Percentiles rank a stretch among this genome's conserved stretches.
Conservation (phyloP, 2,329 filamentous ascomycete genomes). For the Paraphoma chrysanthemicola region DNA sequence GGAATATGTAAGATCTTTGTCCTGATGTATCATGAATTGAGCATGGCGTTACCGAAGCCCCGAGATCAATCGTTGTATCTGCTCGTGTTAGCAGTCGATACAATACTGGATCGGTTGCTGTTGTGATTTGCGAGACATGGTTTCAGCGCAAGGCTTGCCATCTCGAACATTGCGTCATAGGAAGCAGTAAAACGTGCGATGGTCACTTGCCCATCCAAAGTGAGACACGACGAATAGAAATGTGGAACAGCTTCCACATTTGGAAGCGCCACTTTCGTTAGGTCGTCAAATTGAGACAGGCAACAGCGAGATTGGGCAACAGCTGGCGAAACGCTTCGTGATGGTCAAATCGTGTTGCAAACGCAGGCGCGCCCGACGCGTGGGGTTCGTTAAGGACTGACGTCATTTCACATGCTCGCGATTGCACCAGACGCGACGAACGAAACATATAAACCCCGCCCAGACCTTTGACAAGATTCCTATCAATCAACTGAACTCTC, state of each 20-base stretch:
- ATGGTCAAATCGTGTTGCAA: background rate
- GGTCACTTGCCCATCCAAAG: background rate
- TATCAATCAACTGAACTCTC: slow-evolving; percentile 1
- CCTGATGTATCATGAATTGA: too few relatives aligned
- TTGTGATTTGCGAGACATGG: too few relatives aligned
- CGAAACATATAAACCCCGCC: slow-evolving; percentile 8
- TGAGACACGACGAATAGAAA: background rate
- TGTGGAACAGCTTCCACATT: background rate
- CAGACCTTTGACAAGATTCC: background rate
- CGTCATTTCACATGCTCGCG: slow-evolving; percentile 1
- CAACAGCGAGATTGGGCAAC: background rate
- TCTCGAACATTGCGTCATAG: slow-evolving; percentile 7
- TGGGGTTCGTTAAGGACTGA: background rate
- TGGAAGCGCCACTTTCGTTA: slow-evolving; percentile 1
- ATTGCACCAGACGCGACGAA: background rate
- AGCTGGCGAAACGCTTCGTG: too few relatives aligned
- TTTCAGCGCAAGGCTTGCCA: background rate
- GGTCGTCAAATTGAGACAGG: background rate
- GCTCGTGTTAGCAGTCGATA: too few relatives aligned
- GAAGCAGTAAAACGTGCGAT: background rate
- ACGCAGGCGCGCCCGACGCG: slow-evolving; percentile 1
- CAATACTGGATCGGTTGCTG: too few relatives aligned
- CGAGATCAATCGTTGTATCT: too few relatives aligned
- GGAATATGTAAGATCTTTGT: too few relatives aligned
- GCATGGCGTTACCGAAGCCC: too few relatives aligned